Percentiles rank a stretch among this genome's conserved stretches.
Conservation (phyloP, 2,329 filamentous ascomycete genomes). For the Diaporthe aspalathi region DNA sequence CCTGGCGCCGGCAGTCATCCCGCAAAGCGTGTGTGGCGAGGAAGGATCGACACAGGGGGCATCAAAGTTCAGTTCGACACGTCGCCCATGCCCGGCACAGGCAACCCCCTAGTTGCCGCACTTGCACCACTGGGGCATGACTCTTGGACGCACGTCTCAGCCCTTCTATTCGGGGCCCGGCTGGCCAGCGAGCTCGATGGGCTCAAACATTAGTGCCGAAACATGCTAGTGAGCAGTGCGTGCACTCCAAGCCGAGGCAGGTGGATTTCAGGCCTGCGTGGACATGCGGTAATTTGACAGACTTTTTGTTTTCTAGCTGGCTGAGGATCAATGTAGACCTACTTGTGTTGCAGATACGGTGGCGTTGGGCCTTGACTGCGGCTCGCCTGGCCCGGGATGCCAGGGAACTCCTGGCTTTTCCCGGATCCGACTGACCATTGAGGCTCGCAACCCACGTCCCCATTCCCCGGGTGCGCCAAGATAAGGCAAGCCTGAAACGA, state of each 20-base stretch:
- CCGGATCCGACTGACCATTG: background rate
- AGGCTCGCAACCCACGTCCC: constrained; percentile 13
- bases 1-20: background rate
- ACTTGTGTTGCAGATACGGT: too few relatives aligned
- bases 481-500: constrained; percentile 15
- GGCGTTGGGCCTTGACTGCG: background rate
- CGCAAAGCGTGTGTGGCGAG: background rate
- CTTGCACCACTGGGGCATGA: constrained; percentile 18
- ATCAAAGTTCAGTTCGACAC: constrained; percentile 12
- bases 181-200: constrained; percentile 2
- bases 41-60: constrained; percentile 20
- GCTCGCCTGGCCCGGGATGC: background rate
- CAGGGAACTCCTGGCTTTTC: background rate
- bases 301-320: background rate
- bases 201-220: constrained; percentile 29
- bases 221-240: background rate
- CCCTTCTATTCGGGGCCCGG: constrained; percentile 21
- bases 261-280: background rate
- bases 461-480: constrained; percentile 16
- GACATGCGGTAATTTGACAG: background rate
- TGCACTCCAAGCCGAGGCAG: background rate
- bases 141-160: constrained; percentile 30
- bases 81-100: constrained; percentile 18
- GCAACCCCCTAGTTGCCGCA: constrained; percentile 23
- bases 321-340: background rate